These are phyloP conservation scores for Falciphora oryzae DNA, from an alignment of 2,329 filamentous ascomycete species.

Conservation along the genomic window DNA sequence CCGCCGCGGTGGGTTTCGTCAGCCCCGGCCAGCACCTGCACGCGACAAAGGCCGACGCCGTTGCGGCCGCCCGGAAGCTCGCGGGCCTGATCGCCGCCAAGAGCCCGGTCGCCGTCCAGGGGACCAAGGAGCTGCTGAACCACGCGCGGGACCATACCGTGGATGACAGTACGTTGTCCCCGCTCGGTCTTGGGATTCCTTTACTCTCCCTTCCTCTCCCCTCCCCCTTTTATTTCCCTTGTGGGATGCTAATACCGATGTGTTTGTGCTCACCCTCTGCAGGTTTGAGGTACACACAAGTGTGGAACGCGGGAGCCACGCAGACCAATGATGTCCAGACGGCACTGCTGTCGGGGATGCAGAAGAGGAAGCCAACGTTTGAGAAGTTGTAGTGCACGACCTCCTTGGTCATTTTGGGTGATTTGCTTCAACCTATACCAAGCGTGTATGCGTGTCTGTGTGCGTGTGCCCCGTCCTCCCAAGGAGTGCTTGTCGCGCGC, in stretches of 20 bases:
- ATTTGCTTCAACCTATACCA: neutral
- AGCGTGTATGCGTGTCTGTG: no score
- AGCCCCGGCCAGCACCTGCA: conserved; percentile 42
- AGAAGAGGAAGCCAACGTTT: conserved; percentile 76
- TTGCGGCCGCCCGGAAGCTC: conserved; percentile 57
- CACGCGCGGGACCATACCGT: conserved; percentile 73
- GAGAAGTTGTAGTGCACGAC: conserved; percentile 63
- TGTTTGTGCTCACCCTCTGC: conserved; percentile 15
- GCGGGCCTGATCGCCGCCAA: conserved; percentile 66
- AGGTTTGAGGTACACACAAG: conserved; percentile 73
- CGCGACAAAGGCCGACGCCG: conserved; percentile 55
- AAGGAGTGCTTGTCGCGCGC: no score
- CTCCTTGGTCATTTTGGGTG: neutral
- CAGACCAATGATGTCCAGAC: conserved; percentile 73
- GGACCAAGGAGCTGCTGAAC: conserved; percentile 83
- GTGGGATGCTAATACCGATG: neutral
- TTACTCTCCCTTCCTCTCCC: conserved; percentile 3
- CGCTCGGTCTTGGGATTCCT: conserved; percentile 4
- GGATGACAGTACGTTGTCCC: conserved; percentile 59
- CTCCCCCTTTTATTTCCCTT: neutral
- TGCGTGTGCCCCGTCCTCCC: no score
- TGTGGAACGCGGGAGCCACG: conserved; percentile 82
- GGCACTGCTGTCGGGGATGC: conserved; percentile 69
- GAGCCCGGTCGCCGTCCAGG: conserved; percentile 81
- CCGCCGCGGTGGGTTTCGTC: conserved; percentile 63